A percentile compares a stretch with the other conserved stretches of the same genome.
Conservation (phyloP, 805 yeast species). For the Myxozyma monticola region DNA sequence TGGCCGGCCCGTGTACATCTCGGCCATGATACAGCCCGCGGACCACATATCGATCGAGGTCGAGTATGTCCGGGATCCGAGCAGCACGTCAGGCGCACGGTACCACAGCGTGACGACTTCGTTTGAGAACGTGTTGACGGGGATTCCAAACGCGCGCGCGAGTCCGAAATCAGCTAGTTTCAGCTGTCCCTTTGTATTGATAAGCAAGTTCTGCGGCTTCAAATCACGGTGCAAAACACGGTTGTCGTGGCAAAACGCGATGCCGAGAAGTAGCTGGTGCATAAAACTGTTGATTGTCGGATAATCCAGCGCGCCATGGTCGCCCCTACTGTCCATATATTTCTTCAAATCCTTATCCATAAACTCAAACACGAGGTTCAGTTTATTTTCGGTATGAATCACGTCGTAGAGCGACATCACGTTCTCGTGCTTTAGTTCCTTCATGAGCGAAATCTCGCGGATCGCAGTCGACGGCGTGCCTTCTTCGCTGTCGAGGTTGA, state of each 20-base stretch:
- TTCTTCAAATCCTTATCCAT: constrained; percentile 92
- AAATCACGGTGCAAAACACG: constrained; percentile 77
- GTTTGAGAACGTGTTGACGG: constrained; percentile 94
- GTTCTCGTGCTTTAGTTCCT: constrained; percentile 90
- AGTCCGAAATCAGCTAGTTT: constrained; percentile 96
- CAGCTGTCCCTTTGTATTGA: constrained; percentile 84
- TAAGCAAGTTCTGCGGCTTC: constrained; percentile 92
- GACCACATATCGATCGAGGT: constrained; percentile 99
- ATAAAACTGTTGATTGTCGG: constrained; percentile 82
- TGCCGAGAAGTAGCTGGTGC: constrained; percentile 90
- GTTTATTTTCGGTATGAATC: constrained; percentile 93
- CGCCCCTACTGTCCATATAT: constrained; percentile 88
- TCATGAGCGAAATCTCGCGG: constrained; percentile 92
- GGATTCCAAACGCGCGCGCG: constrained; percentile 97
- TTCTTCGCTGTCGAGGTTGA: constrained; percentile 91
- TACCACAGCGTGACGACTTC: constrained; percentile 98
- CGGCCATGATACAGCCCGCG: constrained; percentile 96
- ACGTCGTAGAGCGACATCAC: constrained; percentile 94
- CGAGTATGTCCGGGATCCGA: constrained; percentile 93
- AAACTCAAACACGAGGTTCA: constrained; percentile 89
- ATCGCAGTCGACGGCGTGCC: constrained; percentile 99
- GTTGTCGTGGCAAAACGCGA: constrained; percentile 83
- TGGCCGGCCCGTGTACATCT: constrained; percentile 96
- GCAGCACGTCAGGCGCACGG: constrained; percentile 93
- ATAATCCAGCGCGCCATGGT: constrained; percentile 70